Base-by-base conservation (phyloP, 169 alveolate genomes). In the Eimeria tenella region DNA sequence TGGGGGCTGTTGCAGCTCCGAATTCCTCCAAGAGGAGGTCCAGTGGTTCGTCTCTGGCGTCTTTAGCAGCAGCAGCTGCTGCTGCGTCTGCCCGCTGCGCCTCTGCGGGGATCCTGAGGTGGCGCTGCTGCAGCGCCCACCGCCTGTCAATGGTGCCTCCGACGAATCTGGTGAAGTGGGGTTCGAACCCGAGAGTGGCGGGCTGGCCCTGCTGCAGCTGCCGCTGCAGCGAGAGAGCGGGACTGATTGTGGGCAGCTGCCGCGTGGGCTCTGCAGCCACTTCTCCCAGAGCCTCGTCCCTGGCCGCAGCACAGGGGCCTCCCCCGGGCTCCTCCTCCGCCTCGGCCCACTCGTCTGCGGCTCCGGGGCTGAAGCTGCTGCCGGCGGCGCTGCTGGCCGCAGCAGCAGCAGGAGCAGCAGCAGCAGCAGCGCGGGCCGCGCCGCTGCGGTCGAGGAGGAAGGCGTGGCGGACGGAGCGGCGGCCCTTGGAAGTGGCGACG, bases 71-170 rank as follows among this genome's bases (percentile, higher is more conserved):
- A 13, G 84, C 79, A 42, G 9, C 65, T 21, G 23, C 5, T 53
- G 9, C 10, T 74, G 21, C 84, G 4, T 31, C 84, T 31, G 58
- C 23, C 8, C 49, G n/a, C 82, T 5, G 77, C 74, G 70, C 73
- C 50, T 13, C 79, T 4, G 93, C 73, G 21, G 90, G 94, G 8
- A 81, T 55, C 60, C 68, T 49, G 56, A 93, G 70, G 19, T 58
- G 56, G 42, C 90, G 19, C 79, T 93, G 93, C 75, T 86, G 94
- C 68, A 93, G 63, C 4, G 95, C 95, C 93, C 90, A 81, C 55
- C 95, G 95, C 15, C 95, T 56, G 73, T 93, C 95, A 11, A 93
- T 84, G 13, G 84, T 74, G 63, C 95, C 95, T 23, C 93, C 89
- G 52, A 93, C 94, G 21, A 93, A 93, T n/a, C 95, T 81, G 15